Evolutionary conservation across 2,329 filamentous ascomycete species (phyloP).

Genomic region (Exophiala viscosa): DNA sequence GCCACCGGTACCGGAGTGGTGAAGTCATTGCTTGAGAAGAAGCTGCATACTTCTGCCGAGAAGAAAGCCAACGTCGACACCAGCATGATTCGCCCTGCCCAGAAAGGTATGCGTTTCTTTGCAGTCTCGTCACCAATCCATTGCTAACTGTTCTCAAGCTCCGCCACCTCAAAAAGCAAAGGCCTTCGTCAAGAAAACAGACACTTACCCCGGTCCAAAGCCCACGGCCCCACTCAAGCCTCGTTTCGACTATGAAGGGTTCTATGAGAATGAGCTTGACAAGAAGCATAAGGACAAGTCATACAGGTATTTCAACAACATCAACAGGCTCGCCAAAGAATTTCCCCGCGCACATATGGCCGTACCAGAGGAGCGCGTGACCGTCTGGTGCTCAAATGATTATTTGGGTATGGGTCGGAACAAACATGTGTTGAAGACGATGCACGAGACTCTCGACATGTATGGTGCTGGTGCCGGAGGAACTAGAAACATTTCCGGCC

Average conservation of each 20-base stretch:
- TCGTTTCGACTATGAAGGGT: conserved; percentile 86
- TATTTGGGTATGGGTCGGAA: conserved; percentile 98
- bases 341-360: conserved; percentile 94
- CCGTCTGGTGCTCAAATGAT: conserved; percentile 99
- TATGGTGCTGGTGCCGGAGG: conserved; percentile 95
- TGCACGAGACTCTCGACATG: conserved; percentile 92
- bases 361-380: conserved; percentile 76
- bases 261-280: conserved; percentile 83
- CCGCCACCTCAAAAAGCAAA: conserved; percentile 18
- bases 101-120: conserved; percentile 42
- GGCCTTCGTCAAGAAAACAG: conserved; percentile 15
- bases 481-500: conserved; percentile 95
- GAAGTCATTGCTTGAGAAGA: conserved; percentile 42
- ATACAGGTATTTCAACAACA: conserved; percentile 99
- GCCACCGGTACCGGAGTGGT: conserved; percentile 35
- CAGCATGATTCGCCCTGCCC: conserved; percentile 47
- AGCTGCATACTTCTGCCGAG: conserved; percentile 72
- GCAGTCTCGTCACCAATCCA: not conserved
- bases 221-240: conserved; percentile 47
- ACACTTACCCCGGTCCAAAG: conserved; percentile 40
- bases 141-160: conserved; percentile 15
- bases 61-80: conserved; percentile 76
- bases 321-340: conserved; percentile 94
- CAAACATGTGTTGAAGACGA: conserved; percentile 75
- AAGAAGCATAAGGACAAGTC: conserved; percentile 99